A percentile compares a stretch with the other conserved stretches of the same genome.
Conservation (phyloP, 306 rosid genomes). For the Neltuma alba region DNA sequence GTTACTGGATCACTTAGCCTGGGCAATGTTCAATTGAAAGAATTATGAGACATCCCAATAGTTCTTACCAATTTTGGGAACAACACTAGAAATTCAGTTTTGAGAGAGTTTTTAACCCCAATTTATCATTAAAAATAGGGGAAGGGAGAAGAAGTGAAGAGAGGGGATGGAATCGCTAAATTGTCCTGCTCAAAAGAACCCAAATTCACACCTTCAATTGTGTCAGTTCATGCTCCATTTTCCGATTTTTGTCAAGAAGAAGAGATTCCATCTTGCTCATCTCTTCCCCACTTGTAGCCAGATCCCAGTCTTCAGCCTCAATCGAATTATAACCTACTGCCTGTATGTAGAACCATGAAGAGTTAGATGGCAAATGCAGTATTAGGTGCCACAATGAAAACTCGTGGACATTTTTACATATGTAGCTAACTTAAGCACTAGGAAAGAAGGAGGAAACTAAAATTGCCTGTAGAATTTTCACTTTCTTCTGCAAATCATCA, state of each 20-base stretch:
- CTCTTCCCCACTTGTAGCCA: conserved; percentile 95
- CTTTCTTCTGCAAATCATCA: conserved; percentile 89
- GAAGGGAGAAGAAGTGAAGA: background rate
- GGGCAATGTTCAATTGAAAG: conserved; percentile 27
- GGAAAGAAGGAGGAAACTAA: conserved; percentile 23
- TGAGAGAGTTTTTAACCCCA: conserved; percentile 16
- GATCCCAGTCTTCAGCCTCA: conserved; percentile 99
- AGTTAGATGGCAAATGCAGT: conserved; percentile 33
- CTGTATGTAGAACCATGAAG: conserved; percentile 48
- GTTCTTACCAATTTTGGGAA: conserved; percentile 18
- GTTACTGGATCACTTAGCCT: conserved; percentile 12
- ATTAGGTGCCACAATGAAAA: conserved; percentile 19
- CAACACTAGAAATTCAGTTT: conserved; percentile 16
- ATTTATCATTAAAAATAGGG: background rate
- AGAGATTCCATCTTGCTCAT: conserved; percentile 99
- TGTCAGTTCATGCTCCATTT: conserved; percentile 96
- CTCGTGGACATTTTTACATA: background rate
- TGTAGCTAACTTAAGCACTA: background rate
- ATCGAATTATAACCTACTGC: conserved; percentile 97
- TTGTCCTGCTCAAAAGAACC: conserved; percentile 22
- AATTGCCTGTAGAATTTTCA: conserved; percentile 91
- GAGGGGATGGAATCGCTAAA: background rate
- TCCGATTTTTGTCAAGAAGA: conserved; percentile 97
- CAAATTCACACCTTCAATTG: conserved; percentile 72
- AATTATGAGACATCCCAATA: background rate